Percentiles rank a stretch among this genome's conserved stretches.
Conservation (phyloP, 169 alveolate genomes). For the Plasmodium cynomolgi region DNA sequence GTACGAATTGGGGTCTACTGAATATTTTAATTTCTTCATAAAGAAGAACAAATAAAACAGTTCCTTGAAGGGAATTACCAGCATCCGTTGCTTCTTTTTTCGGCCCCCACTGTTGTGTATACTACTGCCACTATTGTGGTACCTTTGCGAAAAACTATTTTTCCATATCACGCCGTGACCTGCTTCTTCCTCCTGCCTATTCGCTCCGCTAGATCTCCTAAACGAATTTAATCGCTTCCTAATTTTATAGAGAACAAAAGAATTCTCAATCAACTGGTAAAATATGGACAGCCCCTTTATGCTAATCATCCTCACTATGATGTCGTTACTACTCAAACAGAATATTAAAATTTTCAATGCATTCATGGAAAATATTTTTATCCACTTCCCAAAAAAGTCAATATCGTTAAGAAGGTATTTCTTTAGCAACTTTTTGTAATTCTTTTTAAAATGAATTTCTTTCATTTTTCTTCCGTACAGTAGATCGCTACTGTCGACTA, state of each 20-base stretch:
- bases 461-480: slow-evolving; percentile 52
- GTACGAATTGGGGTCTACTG: slow-evolving; percentile 71
- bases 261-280: slow-evolving; percentile 53
- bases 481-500: slow-evolving; percentile 22
- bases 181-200: not conserved
- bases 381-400: slow-evolving; percentile 74
- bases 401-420: slow-evolving; percentile 47
- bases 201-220: not conserved
- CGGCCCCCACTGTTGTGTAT: not conserved
- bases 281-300: slow-evolving; percentile 72
- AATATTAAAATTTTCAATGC: slow-evolving; percentile 68
- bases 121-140: not conserved
- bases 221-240: slow-evolving; percentile 24
- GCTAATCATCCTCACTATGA: slow-evolving; percentile 69
- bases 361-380: slow-evolving; percentile 34
- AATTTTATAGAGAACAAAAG: slow-evolving; percentile 67
- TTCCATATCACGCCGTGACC: not conserved
- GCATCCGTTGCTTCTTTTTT: not conserved
- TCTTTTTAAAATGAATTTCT: slow-evolving; percentile 51
- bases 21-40: slow-evolving; percentile 66
- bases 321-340: slow-evolving; percentile 71
- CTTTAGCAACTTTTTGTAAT: slow-evolving; percentile 43
- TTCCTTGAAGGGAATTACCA: slow-evolving; percentile 69
- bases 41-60: slow-evolving; percentile 61
- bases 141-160: not conserved